Base-by-base conservation (phyloP, 257 asterid species). In the Nemophila menziesii region DNA sequence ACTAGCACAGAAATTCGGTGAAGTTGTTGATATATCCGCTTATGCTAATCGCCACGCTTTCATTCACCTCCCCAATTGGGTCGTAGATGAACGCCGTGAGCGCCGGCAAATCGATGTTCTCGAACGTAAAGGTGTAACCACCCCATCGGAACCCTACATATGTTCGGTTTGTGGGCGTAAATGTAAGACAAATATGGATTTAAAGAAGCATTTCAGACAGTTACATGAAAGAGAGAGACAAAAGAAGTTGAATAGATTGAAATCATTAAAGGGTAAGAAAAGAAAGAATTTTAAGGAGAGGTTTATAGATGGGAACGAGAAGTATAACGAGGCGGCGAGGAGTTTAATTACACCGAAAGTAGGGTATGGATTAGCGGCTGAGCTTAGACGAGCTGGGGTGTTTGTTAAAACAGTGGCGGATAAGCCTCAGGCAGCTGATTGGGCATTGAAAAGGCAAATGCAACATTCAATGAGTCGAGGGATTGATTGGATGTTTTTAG, bases 381-480 rank as follows among this genome's bases (percentile, higher is more conserved):
- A 86, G 70, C 72, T 86, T 38, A 69, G 67, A 61, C 73, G 97
- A 2, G 95, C 97, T 6, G 97, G 93, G 60, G 89, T 87, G 48
- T 80, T 46, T 33, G 95, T 87, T 18, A 87, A 78, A 70, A 83
- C 93, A 0, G 97, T 87, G 48, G 73, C 73, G 58, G 97, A 87
- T 60, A 86, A 82, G 72, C 95, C 95, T 1, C 97, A 87, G 54
- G 90, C 97, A 0, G 97, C 97, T 9, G 93, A 87, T 71, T 87
- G 82, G 93, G 97, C 97, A 0, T 52, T 87, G 70, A 87, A 83
- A 70, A 80, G 74, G 67, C 97, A 83, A 61, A 84, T 87, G 92
- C 43, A 67, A 73, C 97, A 87, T 50, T 87, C 97, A 0, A 67
- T 87, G 90, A 80, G 65, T 37, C 63, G 97, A 46, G 92, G 95